Evolutionary conservation across 139 green algal species (phyloP).

Genomic region (Micractinium conductrix): DNA sequence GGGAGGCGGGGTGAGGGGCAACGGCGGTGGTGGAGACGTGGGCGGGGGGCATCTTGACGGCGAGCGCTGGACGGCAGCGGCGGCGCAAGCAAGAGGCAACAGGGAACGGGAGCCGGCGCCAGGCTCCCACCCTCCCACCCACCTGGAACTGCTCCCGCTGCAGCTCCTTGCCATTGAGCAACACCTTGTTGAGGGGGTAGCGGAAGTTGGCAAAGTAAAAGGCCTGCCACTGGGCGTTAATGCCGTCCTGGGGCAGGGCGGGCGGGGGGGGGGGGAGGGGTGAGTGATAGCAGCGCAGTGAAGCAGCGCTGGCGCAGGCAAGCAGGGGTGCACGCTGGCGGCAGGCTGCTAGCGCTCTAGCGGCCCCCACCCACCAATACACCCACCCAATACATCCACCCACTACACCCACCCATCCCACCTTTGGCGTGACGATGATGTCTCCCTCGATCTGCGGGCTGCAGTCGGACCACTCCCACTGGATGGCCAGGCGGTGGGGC

Average conservation of each 20-base stretch:
- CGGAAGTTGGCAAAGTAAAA: conserved; percentile 32
- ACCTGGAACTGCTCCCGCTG: conserved; percentile 15
- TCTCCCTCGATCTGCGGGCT: conserved; percentile 67
- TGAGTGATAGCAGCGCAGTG: background rate
- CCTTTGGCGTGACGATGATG: conserved; percentile 62
- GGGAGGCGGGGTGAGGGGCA: no score
- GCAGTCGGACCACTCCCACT: conserved; percentile 40
- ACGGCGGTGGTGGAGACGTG: background rate
- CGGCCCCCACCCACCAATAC: no score
- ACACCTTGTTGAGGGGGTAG: background rate
- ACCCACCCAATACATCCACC: background rate
- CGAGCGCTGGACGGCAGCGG: background rate
- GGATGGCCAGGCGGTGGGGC: conserved; percentile 30
- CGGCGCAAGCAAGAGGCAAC: background rate
- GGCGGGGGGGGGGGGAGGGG: background rate
- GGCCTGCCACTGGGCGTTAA: conserved; percentile 28
- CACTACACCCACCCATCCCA: background rate
- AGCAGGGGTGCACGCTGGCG: no score
- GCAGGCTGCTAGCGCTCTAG: background rate
- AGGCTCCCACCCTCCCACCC: background rate
- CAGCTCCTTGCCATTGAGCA: conserved; percentile 16
- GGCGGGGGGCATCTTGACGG: background rate
- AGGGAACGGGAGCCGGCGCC: background rate
- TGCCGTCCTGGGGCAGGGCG: conserved; percentile 5
- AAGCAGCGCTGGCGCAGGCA: background rate